A percentile compares a stretch with the other conserved stretches of the same genome.
phyloP scores from a whole-genome alignment of 176 grass and related monocot species.

The barley (Hordeum vulgare) region DNA sequence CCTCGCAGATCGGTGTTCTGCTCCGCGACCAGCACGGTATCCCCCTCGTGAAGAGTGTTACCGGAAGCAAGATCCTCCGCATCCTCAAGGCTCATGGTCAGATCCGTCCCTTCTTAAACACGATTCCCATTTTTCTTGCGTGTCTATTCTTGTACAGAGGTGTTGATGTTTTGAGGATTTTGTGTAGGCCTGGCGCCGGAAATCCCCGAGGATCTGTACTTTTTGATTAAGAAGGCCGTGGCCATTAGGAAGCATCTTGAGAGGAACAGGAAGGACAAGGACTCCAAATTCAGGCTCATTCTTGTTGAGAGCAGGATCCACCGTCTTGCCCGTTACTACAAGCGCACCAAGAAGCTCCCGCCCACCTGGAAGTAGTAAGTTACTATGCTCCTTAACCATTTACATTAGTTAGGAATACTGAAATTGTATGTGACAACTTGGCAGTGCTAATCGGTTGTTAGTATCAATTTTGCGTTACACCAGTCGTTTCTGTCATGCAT shows the following conservation, averaged over 20 bases:
- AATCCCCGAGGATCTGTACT: slow-evolving; percentile 87
- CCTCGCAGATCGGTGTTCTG: slow-evolving; percentile 75
- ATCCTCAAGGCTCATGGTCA: slow-evolving; percentile 86
- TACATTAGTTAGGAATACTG: background rate
- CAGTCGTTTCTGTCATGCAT: background rate
- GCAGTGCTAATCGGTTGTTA: background rate
- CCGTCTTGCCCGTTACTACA: slow-evolving; percentile 93
- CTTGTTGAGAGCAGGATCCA: slow-evolving; percentile 96
- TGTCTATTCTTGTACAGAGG: background rate
- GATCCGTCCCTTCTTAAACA: background rate
- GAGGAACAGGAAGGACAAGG: slow-evolving; percentile 98
- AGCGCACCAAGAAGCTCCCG: slow-evolving; percentile 93
- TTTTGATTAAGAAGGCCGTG: slow-evolving; percentile 87
- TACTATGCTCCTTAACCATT: background rate
- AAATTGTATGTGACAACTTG: background rate
- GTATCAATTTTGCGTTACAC: background rate
- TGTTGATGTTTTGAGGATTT: background rate
- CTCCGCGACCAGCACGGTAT: slow-evolving; percentile 91
- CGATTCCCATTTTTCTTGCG: background rate
- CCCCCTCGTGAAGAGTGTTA: slow-evolving; percentile 67
- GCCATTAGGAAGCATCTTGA: slow-evolving; percentile 92
- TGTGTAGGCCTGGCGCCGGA: slow-evolving; percentile 57
- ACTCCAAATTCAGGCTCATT: slow-evolving; percentile 85
- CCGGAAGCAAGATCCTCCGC: slow-evolving; percentile 89
- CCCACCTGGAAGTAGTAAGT: slow-evolving; percentile 96